Evolutionary conservation across 148 eudicot genomes (phyloP).

Genomic region (Rhododendron williamsianum): DNA sequence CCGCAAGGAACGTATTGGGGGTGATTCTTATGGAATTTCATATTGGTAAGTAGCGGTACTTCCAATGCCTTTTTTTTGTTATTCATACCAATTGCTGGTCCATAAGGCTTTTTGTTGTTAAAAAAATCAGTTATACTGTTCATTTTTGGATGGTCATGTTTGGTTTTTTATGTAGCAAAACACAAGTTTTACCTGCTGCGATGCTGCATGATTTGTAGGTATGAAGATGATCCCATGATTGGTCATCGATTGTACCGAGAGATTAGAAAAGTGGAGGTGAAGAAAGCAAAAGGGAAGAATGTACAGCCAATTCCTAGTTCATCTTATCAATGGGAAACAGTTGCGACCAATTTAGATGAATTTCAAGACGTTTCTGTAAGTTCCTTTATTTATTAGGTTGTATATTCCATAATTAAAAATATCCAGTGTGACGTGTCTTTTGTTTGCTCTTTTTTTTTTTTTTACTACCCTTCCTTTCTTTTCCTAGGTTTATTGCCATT

Average conservation of each 20-base stretch:
- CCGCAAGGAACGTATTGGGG: slow-evolving; percentile 88
- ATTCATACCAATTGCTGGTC: background rate
- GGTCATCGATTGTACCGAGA: slow-evolving; percentile 95
- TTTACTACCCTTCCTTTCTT: background rate
- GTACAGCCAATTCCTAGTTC: slow-evolving; percentile 68
- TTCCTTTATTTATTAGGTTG: slow-evolving; percentile 10
- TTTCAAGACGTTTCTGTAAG: slow-evolving; percentile 92
- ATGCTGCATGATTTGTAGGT: slow-evolving; percentile 44
- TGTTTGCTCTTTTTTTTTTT: background rate
- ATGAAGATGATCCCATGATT: slow-evolving; percentile 82
- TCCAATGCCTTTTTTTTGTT: background rate
- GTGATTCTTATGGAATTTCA: slow-evolving; percentile 89
- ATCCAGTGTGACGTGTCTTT: background rate
- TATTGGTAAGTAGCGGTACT: slow-evolving; percentile 57
- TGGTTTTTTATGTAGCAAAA: background rate
- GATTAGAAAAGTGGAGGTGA: slow-evolving; percentile 70
- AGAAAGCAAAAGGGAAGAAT: slow-evolving; percentile 70
- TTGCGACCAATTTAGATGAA: slow-evolving; percentile 96
- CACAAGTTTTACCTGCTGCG: background rate
- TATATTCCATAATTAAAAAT: background rate
- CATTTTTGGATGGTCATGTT: background rate
- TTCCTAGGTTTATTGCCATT: background rate
- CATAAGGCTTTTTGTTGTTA: background rate
- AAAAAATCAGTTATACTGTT: background rate
- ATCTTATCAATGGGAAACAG: slow-evolving; percentile 84